A percentile compares a stretch with the other conserved stretches of the same genome.
These are phyloP conservation scores for Entomortierella lignicola DNA, from an alignment of 192 early-diverging fungal species.

Conservation along the genomic window DNA sequence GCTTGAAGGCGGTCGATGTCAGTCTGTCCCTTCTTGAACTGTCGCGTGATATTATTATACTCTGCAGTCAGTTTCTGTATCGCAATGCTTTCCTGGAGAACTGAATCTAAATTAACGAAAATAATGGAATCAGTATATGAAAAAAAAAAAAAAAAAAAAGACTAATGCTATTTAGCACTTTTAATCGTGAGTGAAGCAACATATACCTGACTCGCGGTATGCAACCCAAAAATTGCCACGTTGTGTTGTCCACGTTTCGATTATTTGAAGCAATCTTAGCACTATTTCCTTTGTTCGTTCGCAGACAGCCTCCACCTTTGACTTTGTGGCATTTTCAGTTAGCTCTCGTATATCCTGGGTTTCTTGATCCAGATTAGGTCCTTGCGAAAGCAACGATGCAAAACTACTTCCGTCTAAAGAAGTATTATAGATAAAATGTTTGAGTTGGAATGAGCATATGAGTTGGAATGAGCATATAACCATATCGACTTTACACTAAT, in stretches of 20 bases:
- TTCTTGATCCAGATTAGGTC: neutral
- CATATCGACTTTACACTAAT: too few relatives aligned
- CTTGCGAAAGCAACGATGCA: conserved; percentile 5
- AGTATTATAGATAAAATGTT: neutral
- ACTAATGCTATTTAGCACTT: neutral
- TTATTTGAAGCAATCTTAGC: conserved; percentile 6
- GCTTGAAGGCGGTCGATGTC: conserved; percentile 33
- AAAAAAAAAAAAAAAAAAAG: neutral
- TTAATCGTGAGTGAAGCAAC: neutral
- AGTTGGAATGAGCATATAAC: too few relatives aligned
- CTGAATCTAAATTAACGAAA: neutral
- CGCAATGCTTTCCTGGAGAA: neutral
- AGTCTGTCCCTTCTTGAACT: conserved; percentile 17
- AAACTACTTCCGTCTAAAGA: conserved; percentile 23
- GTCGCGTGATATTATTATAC: conserved; percentile 5
- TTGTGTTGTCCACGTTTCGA: conserved; percentile 22
- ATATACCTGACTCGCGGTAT: conserved; percentile 12
- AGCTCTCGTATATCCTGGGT: conserved; percentile 21
- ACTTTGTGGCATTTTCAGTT: conserved; percentile 7
- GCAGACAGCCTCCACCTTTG: neutral
- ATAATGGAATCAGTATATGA: neutral
- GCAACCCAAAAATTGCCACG: conserved; percentile 19
- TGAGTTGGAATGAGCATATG: too few relatives aligned
- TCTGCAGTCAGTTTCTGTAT: conserved; percentile 11
- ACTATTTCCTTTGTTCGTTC: conserved; percentile 20